Conservation (phyloP, 2,329 filamentous ascomycete genomes). For the Cladosporium colombiae region DNA sequence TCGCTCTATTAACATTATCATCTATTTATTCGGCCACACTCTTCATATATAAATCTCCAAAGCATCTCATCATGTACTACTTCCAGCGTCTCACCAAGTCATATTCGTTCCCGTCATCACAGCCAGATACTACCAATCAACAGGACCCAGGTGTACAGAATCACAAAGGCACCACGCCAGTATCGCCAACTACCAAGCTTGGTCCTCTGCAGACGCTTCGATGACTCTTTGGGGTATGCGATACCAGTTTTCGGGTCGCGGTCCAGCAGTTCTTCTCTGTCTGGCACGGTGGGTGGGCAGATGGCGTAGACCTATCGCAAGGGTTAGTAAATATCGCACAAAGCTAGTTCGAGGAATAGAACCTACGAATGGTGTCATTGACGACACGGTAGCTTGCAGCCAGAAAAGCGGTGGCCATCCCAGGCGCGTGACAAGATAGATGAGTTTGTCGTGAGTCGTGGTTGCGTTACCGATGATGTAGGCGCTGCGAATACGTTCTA, state of each 20-base stretch:
- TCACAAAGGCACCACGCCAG: conserved; percentile 13
- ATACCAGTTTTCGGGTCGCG: conserved; percentile 58
- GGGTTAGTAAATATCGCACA: not conserved
- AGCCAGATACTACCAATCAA: conserved; percentile 15
- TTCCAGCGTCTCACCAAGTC: not conserved
- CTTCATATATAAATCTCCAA: too few relatives aligned
- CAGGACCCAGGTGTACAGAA: conserved; percentile 9
- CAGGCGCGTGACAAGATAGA: conserved; percentile 60
- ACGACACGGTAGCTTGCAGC: conserved; percentile 34
- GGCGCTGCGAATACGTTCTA: conserved; percentile 8
- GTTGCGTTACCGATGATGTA: conserved; percentile 14
- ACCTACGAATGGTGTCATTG: conserved; percentile 46
- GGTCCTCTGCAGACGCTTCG: conserved; percentile 7
- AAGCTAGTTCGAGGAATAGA: not conserved
- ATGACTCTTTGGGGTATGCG: conserved; percentile 46
- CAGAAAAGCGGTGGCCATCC: conserved; percentile 64
- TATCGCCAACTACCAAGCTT: conserved; percentile 17
- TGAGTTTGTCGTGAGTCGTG: conserved; percentile 33
- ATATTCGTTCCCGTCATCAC: not conserved
- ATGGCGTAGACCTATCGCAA: conserved; percentile 54
- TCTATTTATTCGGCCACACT: too few relatives aligned
- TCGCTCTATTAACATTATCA: not conserved
- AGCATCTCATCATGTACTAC: too few relatives aligned
- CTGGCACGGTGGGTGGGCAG: conserved; percentile 59
- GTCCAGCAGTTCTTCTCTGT: conserved; percentile 58